Percentiles rank a stretch among this genome's conserved stretches.
These are phyloP conservation scores for Cyclotella baltica DNA, from an alignment of 108 stramenopile genomes.

Conservation along the genomic window DNA sequence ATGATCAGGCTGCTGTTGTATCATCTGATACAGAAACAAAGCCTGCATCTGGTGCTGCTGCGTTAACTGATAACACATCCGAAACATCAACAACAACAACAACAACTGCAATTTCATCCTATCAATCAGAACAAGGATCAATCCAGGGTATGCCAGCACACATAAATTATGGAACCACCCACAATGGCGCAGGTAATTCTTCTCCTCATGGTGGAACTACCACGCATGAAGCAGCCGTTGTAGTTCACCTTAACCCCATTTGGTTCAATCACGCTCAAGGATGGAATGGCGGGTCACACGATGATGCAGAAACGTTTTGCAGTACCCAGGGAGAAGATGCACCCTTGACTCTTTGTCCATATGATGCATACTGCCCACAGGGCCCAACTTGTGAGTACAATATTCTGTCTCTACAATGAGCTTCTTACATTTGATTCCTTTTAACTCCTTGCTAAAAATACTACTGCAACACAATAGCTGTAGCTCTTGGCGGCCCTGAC, in stretches of 20 bases:
- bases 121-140: slow-evolving; percentile 6
- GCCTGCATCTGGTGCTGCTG: background rate
- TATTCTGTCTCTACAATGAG: no score
- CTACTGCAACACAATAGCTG: no score
- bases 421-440: no score
- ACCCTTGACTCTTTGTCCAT: slow-evolving; percentile 17
- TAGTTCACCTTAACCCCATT: slow-evolving; percentile 17
- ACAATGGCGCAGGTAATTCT: slow-evolving; percentile 22
- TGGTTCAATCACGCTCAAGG: slow-evolving; percentile 22
- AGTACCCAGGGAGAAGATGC: background rate
- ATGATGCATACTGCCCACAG: slow-evolving; percentile 9
- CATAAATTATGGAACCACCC: background rate
- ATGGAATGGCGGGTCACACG: slow-evolving; percentile 20
- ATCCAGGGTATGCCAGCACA: slow-evolving; percentile 20
- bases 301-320: slow-evolving; percentile 28
- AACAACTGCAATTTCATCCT: no score
- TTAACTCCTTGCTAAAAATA: no score
- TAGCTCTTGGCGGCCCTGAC: slow-evolving; percentile 1
- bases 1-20: background rate
- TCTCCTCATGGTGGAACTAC: slow-evolving; percentile 11
- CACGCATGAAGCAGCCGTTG: background rate
- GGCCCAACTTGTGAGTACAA: no score
- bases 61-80: background rate
- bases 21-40: background rate
- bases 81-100: background rate